Conservation (phyloP, 169 alveolate genomes). For the Eimeria mitis region DNA sequence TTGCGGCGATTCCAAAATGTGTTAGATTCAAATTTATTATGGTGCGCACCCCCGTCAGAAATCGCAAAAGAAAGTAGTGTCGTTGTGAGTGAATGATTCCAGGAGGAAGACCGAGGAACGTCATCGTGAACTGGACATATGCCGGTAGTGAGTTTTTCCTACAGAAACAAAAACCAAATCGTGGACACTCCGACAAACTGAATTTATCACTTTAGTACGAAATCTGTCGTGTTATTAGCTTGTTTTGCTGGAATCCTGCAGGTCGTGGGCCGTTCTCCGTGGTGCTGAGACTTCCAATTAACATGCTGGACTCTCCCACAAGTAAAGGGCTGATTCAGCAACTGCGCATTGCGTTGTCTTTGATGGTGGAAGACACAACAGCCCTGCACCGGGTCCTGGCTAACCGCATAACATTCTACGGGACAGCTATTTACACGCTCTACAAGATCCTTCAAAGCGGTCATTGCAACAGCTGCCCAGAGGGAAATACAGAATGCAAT, state of each 20-base stretch:
- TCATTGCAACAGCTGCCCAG: slow-evolving; percentile 53
- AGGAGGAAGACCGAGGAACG: slow-evolving; percentile 55
- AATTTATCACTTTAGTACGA: neutral
- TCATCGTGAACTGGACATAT: slow-evolving; percentile 49
- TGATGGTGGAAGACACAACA: slow-evolving; percentile 47
- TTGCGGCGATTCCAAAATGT: neutral
- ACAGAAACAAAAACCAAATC: neutral
- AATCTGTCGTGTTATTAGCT: neutral
- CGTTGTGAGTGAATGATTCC: neutral
- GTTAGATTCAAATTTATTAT: neutral
- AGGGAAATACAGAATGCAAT: neutral
- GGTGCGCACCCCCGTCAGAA: neutral
- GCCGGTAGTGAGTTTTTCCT: slow-evolving; percentile 29
- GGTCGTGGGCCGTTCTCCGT: slow-evolving; percentile 32
- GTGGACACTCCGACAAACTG: neutral
- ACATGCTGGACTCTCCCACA: slow-evolving; percentile 58
- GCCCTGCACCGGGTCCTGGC: slow-evolving; percentile 43
- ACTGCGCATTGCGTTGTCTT: slow-evolving; percentile 5
- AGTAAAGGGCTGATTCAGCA: slow-evolving; percentile 42
- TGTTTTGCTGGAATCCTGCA: slow-evolving; percentile 1
- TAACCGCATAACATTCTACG: slow-evolving; percentile 37
- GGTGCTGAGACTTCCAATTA: slow-evolving; percentile 23
- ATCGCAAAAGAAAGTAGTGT: neutral
- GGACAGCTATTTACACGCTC: slow-evolving; percentile 58
- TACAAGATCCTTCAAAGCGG: slow-evolving; percentile 59